Conservation (phyloP, 225 moss, liverwort and hornwort species). For the Pseudoscleropodium purum region DNA sequence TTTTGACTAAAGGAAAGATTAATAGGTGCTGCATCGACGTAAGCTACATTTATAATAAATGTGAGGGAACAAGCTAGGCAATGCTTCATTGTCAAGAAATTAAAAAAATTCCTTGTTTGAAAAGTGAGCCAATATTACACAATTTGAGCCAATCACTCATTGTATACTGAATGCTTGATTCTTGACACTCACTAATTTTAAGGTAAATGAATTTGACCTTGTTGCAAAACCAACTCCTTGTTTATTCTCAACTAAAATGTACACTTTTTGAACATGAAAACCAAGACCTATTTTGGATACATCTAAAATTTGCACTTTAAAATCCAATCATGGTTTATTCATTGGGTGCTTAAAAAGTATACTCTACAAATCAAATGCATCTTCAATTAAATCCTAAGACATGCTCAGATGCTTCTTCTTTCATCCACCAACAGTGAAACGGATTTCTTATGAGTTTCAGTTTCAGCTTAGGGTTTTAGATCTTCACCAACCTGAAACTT, state of each 20-base stretch:
- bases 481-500: not conserved
- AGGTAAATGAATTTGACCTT: not conserved
- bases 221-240: fast-evolving
- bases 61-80: not conserved
- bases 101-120: not conserved
- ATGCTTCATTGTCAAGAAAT: fast-evolving
- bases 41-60: not conserved
- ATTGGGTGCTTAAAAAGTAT: not conserved
- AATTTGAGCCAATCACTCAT: too few species aligned
- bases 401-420: not conserved
- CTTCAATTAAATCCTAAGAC: not conserved
- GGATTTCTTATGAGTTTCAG: not conserved
- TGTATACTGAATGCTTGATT: not conserved
- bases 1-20: not conserved
- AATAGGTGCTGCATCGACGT: fast-evolving
- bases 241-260: fast-evolving
- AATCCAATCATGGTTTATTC: not conserved
- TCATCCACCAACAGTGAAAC: not conserved
- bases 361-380: not conserved
- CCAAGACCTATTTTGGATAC: not conserved
- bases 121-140: not conserved
- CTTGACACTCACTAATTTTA: too few species aligned
- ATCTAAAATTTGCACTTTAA: not conserved
- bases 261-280: not conserved
- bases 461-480: not conserved